A percentile compares a stretch with the other conserved stretches of the same genome.
Evolutionary conservation across 2,329 filamentous ascomycete genomes (phyloP).

Genomic region (Colletotrichum truncatum): DNA sequence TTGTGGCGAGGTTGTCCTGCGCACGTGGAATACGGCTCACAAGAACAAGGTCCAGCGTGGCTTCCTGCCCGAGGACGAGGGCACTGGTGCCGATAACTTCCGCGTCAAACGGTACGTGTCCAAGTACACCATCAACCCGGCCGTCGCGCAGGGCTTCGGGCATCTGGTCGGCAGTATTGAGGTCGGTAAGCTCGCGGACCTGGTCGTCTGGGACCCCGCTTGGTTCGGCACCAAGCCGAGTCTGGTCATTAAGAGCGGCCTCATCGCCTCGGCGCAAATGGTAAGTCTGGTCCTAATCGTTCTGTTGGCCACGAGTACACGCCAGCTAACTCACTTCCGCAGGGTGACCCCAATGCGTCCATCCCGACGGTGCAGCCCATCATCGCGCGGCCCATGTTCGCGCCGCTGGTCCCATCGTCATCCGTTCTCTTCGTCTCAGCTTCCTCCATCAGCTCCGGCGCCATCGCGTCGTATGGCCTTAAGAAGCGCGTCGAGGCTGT

Average conservation of each 20-base stretch:
- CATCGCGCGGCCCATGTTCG: slow-evolving; percentile 88
- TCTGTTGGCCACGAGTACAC: not conserved
- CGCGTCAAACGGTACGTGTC: slow-evolving; percentile 91
- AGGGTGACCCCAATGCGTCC: slow-evolving; percentile 83
- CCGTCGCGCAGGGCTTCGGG: slow-evolving; percentile 87
- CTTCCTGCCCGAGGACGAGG: slow-evolving; percentile 78
- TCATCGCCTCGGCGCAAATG: slow-evolving; percentile 87
- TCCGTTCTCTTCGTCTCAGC: slow-evolving; percentile 87
- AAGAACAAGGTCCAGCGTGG: slow-evolving; percentile 95
- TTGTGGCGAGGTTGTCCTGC: slow-evolving; percentile 90
- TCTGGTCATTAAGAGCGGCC: slow-evolving; percentile 85
- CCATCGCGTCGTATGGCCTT: slow-evolving; percentile 76
- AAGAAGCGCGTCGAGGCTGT: slow-evolving; percentile 85
- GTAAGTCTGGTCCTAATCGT: slow-evolving; percentile 53
- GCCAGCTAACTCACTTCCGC: not conserved
- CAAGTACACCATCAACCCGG: slow-evolving; percentile 97
- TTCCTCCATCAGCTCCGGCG: slow-evolving; percentile 73
- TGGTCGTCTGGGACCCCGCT: slow-evolving; percentile 86
- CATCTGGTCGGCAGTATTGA: slow-evolving; percentile 90
- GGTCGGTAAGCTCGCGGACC: slow-evolving; percentile 87
- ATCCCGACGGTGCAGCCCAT: slow-evolving; percentile 91
- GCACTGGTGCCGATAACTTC: slow-evolving; percentile 86
- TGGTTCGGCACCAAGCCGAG: slow-evolving; percentile 90
- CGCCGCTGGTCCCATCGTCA: slow-evolving; percentile 73
- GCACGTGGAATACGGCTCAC: slow-evolving; percentile 97